Evolutionary conservation across 73 alveolate genomes (phyloP), one percentile per base, ranked within the genome.

Genomic region (Halteria grandinella): DNA sequence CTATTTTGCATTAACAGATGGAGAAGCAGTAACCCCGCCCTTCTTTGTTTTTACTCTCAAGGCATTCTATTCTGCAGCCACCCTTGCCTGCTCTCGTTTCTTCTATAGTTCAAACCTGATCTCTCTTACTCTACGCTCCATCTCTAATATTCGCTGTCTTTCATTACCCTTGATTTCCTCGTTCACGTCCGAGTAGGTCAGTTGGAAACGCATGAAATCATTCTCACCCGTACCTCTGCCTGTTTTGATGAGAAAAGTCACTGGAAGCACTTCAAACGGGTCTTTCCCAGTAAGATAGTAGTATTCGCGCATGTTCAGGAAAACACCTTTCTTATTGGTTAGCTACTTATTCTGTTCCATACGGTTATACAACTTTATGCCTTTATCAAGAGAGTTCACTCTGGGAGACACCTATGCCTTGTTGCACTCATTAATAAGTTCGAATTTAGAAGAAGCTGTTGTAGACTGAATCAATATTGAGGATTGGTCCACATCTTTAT

Each of bases 311-410:
- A 90, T 64, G 69, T 88, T 90, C 17, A 43, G 37, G 72, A 83
- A 88, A n/a, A 90, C 79, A 7, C 81, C 93, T 28, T 90, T 90
- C 53, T 90, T 90, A 43, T 90, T 87, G 17, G 93, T 81, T 0
- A 90, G 54, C 58, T 87, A 71, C 60, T 58, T 57, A 59, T 87
- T 90, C 50, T 60, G 57, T 50, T 88, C 90, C 77, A 90, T 55
- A 54, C 73, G 84, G 64, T 80, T 87, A 27, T 90, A 90, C 53
- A 84, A 66, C 39, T 73, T 73, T 1, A 73, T 7, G 8, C 37
- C 20, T 17, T 73, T 48, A 18, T 31, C 33, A 15, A 1, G 27
- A 21, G 40, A 15, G 21, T 60, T 60, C 15, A 40, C 25, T 1
- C 66, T 66, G 32, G 43, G 7, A 45, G 43, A n/a, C n/a, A n/a